Conservation (phyloP, 495 filamentous ascomycete species). For the Aspergillus wentii region DNA sequence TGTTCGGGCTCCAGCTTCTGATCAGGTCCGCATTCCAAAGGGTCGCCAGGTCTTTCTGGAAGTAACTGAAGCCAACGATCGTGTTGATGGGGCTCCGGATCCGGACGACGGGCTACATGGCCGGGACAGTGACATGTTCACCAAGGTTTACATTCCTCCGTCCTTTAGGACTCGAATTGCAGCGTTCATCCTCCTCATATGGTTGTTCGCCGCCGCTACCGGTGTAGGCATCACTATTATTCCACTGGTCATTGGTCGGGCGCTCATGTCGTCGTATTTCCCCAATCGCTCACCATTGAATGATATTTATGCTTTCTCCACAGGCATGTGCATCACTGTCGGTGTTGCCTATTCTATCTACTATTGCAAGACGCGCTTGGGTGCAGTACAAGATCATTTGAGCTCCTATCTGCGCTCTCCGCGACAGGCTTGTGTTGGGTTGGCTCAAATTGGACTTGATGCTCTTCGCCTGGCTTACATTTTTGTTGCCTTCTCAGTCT, state of each 20-base stretch:
- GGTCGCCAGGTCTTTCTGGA: slow-evolving; percentile 74
- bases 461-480: slow-evolving; percentile 59
- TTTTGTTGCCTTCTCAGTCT: slow-evolving; percentile 60
- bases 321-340: slow-evolving; percentile 76
- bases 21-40: slow-evolving; percentile 91
- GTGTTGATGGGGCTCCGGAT: slow-evolving; percentile 57
- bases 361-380: slow-evolving; percentile 44
- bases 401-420: slow-evolving; percentile 32
- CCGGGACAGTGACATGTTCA: slow-evolving; percentile 58
- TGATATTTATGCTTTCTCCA: slow-evolving; percentile 93
- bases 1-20: slow-evolving; percentile 84
- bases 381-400: slow-evolving; percentile 26
- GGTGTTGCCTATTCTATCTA: slow-evolving; percentile 53
- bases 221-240: slow-evolving; percentile 87
- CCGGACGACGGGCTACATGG: slow-evolving; percentile 61
- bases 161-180: slow-evolving; percentile 75
- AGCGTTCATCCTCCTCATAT: slow-evolving; percentile 83
- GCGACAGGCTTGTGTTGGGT: slow-evolving; percentile 14
- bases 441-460: slow-evolving; percentile 9
- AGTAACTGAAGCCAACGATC: slow-evolving; percentile 64
- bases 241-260: slow-evolving; percentile 79
- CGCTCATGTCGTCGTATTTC: slow-evolving; percentile 63
- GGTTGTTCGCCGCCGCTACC: slow-evolving; percentile 89
- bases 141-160: slow-evolving; percentile 85
- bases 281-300: slow-evolving; percentile 69